Evolutionary conservation across 106 monocot genomes (phyloP).

Genomic region (Apostasia shenzhenica): DNA sequence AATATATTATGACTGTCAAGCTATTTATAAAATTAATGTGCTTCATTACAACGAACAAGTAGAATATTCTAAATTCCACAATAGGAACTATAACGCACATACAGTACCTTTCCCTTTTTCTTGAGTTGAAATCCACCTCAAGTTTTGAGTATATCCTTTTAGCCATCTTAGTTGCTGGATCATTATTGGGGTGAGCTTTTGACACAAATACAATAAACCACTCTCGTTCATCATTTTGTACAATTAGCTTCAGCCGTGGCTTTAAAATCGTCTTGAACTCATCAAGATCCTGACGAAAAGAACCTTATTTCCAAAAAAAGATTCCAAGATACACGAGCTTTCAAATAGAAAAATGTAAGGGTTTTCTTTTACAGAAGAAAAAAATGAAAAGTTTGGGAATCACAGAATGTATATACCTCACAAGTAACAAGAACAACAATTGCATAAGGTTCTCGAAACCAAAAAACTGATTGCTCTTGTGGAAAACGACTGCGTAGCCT

Average conservation of each 20-base stretch:
- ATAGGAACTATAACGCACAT: not conserved
- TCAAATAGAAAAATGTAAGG: too few relatives aligned
- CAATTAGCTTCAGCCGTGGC: conserved; percentile 84
- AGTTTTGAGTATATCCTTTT: conserved; percentile 86
- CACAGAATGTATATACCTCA: conserved; percentile 45
- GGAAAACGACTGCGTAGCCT: conserved; percentile 94
- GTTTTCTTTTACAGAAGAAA: not conserved
- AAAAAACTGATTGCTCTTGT: conserved; percentile 94
- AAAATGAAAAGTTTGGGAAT: not conserved
- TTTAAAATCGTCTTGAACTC: conserved; percentile 97
- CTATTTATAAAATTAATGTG: too few relatives aligned
- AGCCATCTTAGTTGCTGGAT: conserved; percentile 78
- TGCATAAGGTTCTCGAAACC: conserved; percentile 97
- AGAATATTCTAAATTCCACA: not conserved
- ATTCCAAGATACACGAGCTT: not conserved
- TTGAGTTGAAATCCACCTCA: conserved; percentile 92
- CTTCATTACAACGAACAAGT: too few relatives aligned
- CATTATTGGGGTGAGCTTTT: conserved; percentile 81
- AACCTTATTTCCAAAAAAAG: not conserved
- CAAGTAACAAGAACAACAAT: conserved; percentile 93
- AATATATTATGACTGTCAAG: too few relatives aligned
- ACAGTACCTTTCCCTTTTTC: conserved; percentile 86
- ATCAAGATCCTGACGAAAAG: conserved; percentile 73
- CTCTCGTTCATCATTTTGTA: conserved; percentile 97
- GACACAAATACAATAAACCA: conserved; percentile 99